phyloP scores from a whole-genome alignment of 1,284 basidiomycete genomes.

The Microbotryomycetes sp. region DNA sequence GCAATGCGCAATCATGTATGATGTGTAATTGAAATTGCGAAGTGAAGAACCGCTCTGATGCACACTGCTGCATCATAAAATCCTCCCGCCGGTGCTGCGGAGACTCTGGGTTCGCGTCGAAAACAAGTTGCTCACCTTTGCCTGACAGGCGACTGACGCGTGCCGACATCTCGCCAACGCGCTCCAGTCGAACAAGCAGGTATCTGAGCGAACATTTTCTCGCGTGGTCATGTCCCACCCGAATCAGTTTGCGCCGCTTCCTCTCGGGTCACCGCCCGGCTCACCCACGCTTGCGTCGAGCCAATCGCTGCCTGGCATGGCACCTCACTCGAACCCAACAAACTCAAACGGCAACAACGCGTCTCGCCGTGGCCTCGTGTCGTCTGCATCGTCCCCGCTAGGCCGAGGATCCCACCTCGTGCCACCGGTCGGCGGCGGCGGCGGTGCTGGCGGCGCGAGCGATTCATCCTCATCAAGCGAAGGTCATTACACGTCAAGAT shows the following conservation, averaged over 20 bases:
- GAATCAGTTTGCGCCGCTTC: not conserved
- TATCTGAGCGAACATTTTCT: too few relatives aligned
- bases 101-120: too few relatives aligned
- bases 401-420: not conserved
- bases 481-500: not conserved
- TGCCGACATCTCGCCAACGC: too few relatives aligned
- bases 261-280: not conserved
- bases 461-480: not conserved
- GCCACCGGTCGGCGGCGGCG: not conserved
- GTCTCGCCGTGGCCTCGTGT: not conserved
- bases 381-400: not conserved
- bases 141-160: too few relatives aligned
- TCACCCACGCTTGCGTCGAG: not conserved
- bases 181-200: too few relatives aligned
- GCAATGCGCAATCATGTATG: too few relatives aligned
- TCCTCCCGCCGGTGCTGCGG: too few relatives aligned
- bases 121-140: too few relatives aligned
- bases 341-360: not conserved
- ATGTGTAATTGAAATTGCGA: too few relatives aligned
- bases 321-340: not conserved
- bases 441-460: not conserved
- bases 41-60: too few relatives aligned
- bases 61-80: too few relatives aligned
- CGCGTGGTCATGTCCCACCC: not conserved
- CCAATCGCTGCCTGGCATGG: not conserved